Conservation (phyloP, 257 asterid species). For the Solanum virginianum region DNA sequence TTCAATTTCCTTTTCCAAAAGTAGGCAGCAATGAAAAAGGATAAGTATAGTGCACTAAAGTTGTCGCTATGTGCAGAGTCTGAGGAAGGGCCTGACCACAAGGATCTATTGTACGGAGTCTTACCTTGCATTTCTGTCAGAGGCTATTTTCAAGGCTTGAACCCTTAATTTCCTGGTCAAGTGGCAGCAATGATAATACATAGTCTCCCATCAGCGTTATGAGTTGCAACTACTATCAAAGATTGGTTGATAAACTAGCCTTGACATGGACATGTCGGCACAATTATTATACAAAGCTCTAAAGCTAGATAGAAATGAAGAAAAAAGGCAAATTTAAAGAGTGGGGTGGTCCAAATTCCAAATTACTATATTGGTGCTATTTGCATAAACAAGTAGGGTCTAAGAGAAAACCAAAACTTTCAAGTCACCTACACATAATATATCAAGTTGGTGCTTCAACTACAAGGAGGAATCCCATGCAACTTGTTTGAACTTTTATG, state of each 20-base stretch:
- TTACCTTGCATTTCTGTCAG: no score
- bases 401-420: not conserved
- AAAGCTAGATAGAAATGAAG: not conserved
- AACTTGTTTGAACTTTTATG: not conserved
- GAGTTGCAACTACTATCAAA: not conserved
- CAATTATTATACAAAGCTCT: not conserved
- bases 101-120: no score
- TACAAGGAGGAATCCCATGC: constrained; percentile 7
- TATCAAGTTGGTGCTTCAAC: not conserved
- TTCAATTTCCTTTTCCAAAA: not conserved
- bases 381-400: not conserved
- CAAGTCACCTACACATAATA: not conserved
- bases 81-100: no score
- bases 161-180: no score
- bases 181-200: not conserved
- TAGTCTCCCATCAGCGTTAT: not conserved
- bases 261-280: not conserved
- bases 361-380: not conserved
- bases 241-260: not conserved
- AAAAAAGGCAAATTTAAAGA: not conserved
- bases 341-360: not conserved
- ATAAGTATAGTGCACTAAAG: no score
- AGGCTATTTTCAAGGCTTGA: no score
- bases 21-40: not conserved
- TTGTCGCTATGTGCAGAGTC: no score